phyloP scores from a whole-genome alignment of 768 basidiomycete species.

The Zangia roseola region DNA sequence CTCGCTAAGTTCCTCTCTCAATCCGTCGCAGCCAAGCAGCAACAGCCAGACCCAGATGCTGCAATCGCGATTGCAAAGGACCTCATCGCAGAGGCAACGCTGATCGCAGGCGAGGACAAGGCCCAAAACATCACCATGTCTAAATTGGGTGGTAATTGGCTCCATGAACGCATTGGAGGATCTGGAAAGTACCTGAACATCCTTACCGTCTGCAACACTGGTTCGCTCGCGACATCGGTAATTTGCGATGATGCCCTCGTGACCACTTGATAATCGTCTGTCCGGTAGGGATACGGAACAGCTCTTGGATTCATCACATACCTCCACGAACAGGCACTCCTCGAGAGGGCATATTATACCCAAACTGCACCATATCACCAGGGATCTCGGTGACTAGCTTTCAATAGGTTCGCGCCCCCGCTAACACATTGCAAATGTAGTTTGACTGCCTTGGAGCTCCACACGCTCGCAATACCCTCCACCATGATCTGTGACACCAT shows the following conservation, averaged over 20 bases:
- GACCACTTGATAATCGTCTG: neutral
- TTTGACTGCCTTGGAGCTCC: conserved; percentile 86
- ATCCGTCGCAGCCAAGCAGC: conserved; percentile 15
- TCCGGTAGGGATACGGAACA: conserved; percentile 89
- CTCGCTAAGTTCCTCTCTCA: conserved; percentile 49
- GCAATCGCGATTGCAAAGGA: conserved; percentile 50
- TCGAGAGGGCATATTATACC: conserved; percentile 86
- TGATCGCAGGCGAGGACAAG: conserved; percentile 85
- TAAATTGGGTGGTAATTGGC: conserved; percentile 83
- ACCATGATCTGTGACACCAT: conserved; percentile 98
- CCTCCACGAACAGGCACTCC: conserved; percentile 73
- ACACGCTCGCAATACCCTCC: conserved; percentile 78
- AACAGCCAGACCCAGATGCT: conserved; percentile 32
- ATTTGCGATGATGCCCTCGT: conserved; percentile 1
- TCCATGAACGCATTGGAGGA: conserved; percentile 43
- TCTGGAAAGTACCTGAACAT: conserved; percentile 63
- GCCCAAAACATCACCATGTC: conserved; percentile 86
- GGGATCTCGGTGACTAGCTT: conserved; percentile 62
- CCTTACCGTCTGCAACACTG: conserved; percentile 97
- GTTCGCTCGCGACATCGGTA: conserved; percentile 91
- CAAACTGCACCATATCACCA: conserved; percentile 96
- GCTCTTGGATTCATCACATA: conserved; percentile 92
- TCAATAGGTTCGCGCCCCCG: neutral
- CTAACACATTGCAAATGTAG: conserved; percentile 36
- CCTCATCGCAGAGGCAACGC: conserved; percentile 67